Evolutionary conservation across 169 alveolate species (phyloP).

Genomic region (Cryptosporidium sp.): DNA sequence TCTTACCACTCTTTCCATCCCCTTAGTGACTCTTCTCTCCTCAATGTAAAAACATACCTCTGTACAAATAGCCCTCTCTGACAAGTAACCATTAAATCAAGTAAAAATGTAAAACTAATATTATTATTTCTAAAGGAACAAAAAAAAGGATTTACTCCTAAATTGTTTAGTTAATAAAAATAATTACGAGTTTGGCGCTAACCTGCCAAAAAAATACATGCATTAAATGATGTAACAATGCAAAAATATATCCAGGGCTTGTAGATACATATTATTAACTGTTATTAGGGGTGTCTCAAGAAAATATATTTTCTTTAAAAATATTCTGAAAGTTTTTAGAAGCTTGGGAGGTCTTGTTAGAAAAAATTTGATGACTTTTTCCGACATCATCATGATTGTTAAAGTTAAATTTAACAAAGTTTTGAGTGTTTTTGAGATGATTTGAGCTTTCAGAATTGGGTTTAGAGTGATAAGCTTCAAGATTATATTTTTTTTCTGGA

Average conservation of each 20-base stretch:
- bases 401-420: neutral
- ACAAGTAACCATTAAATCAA: slow-evolving; percentile 26
- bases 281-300: neutral
- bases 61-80: slow-evolving; percentile 54
- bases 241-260: too few species aligned
- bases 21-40: neutral
- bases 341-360: neutral
- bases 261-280: too few species aligned
- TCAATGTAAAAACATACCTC: slow-evolving; percentile 26
- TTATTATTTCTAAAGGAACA: too few species aligned
- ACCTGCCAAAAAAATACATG: neutral
- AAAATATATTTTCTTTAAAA: neutral
- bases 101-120: neutral
- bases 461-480: neutral
- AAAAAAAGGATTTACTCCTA: neutral
- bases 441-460: neutral
- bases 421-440: neutral
- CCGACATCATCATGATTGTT: neutral
- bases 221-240: neutral
- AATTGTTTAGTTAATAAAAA: neutral
- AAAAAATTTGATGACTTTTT: neutral
- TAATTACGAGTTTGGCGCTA: neutral
- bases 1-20: neutral
- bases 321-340: neutral
- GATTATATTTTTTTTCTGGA: neutral